A percentile compares a stretch with the other conserved stretches of the same genome.
These are phyloP conservation scores for Rhododendron mucronatum DNA, from an alignment of 148 eudicot species.

Conservation along the genomic window DNA sequence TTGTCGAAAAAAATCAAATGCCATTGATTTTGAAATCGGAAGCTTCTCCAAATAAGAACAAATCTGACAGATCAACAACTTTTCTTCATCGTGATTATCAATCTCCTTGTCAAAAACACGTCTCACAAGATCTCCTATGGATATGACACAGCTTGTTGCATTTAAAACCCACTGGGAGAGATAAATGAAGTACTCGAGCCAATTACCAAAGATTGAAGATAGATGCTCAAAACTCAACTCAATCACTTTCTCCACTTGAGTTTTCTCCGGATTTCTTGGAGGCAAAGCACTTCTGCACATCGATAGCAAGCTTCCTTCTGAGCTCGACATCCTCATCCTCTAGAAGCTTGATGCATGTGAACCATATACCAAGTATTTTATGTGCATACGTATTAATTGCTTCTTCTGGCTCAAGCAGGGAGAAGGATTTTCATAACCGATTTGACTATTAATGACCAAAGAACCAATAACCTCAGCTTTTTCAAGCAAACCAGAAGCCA, in stretches of 20 bases:
- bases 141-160: conserved; percentile 43
- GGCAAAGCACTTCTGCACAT: conserved; percentile 58
- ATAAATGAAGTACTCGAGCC: conserved; percentile 62
- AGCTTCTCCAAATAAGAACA: conserved; percentile 65
- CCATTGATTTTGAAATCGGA: conserved; percentile 23
- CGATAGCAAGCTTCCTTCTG: conserved; percentile 58
- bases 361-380: conserved; percentile 64
- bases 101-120: conserved; percentile 94
- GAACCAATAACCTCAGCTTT: conserved; percentile 57
- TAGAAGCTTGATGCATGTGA: conserved; percentile 71
- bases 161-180: conserved; percentile 55
- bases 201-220: conserved; percentile 63
- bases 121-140: conserved; percentile 72
- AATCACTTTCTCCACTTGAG: conserved; percentile 83
- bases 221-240: conserved; percentile 68
- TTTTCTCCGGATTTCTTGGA: conserved; percentile 25
- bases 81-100: conserved; percentile 92
- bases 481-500: conserved; percentile 75
- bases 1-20: conserved; percentile 13
- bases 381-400: conserved; percentile 40
- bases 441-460: conserved; percentile 24
- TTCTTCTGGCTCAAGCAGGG: conserved; percentile 23
- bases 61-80: conserved; percentile 74
- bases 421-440: conserved; percentile 25
- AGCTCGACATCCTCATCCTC: conserved; percentile 85